These are phyloP conservation scores for Fusarium sp. DNA, from an alignment of 2,329 filamentous ascomycete species.

Conservation along the genomic window DNA sequence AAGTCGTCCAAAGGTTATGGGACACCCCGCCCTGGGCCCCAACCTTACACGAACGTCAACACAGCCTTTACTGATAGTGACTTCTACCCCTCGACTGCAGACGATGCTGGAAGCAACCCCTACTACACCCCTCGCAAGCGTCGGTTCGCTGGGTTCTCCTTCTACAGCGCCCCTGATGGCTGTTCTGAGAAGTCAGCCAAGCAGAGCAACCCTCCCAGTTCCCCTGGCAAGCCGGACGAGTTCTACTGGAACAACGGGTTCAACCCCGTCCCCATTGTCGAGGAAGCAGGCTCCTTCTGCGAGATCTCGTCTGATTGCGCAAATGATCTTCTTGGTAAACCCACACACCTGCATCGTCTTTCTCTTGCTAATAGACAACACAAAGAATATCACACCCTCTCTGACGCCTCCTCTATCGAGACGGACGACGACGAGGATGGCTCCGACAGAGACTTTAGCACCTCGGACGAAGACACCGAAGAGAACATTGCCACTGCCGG, in stretches of 20 bases:
- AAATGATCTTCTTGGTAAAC: constrained; percentile 49
- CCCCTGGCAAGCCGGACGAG: constrained; percentile 10
- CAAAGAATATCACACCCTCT: constrained; percentile 38
- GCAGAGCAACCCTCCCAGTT: background rate
- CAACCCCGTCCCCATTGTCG: constrained; percentile 48
- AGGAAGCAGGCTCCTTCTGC: constrained; percentile 48
- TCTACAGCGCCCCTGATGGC: constrained; percentile 7
- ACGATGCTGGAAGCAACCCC: constrained; percentile 46
- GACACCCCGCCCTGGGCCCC: constrained; percentile 25
- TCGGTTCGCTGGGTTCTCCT: constrained; percentile 20
- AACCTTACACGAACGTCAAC: constrained; percentile 12
- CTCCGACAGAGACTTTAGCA: constrained; percentile 16
- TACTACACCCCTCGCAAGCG: constrained; percentile 49
- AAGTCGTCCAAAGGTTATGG: constrained; percentile 26
- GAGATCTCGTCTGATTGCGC: constrained; percentile 35
- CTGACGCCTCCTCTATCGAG: constrained; percentile 24
- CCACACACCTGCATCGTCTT: too few relatives aligned
- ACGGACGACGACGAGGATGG: constrained; percentile 4
- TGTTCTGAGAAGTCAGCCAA: constrained; percentile 24
- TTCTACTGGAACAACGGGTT: constrained; percentile 36
- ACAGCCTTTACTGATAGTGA: constrained; percentile 30
- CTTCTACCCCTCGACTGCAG: constrained; percentile 8
- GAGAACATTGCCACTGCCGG: constrained; percentile 5
- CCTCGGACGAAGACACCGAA: constrained; percentile 23
- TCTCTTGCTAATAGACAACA: constrained; percentile 8